Conservation (phyloP, 2,329 filamentous ascomycete species). For the Cercospora beticola region DNA sequence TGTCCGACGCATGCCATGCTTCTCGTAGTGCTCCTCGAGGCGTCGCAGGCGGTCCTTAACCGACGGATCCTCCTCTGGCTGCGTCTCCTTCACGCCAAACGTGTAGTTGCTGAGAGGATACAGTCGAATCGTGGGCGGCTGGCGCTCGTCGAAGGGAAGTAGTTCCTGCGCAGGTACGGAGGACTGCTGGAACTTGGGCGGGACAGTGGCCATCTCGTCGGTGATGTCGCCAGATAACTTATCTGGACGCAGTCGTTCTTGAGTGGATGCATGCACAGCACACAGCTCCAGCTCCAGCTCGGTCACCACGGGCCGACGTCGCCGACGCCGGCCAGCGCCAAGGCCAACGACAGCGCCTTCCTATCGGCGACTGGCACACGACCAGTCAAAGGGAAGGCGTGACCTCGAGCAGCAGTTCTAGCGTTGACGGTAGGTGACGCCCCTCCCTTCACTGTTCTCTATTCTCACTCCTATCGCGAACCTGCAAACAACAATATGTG, state of each 20-base stretch:
- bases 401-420: neutral
- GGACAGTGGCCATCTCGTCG: constrained; percentile 33
- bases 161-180: constrained; percentile 27
- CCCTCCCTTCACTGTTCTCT: neutral
- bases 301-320: neutral
- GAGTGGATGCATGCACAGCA: neutral
- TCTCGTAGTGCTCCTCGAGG: constrained; percentile 89
- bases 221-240: neutral
- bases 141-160: constrained; percentile 79
- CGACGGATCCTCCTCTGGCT: constrained; percentile 95
- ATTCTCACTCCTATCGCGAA: neutral
- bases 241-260: neutral
- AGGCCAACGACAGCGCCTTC: neutral
- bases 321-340: neutral
- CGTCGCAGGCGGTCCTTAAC: constrained; percentile 89
- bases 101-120: constrained; percentile 98
- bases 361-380: constrained; percentile 1
- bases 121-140: constrained; percentile 78
- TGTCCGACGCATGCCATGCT: constrained; percentile 93
- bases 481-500: constrained; percentile 31
- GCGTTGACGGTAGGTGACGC: neutral
- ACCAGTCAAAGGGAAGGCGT: neutral
- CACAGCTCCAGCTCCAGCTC: neutral
- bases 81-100: constrained; percentile 96
- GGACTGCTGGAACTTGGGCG: constrained; percentile 31